phyloP scores from a whole-genome alignment of 2,329 filamentous ascomycete species.

The Epichloe typhina region DNA sequence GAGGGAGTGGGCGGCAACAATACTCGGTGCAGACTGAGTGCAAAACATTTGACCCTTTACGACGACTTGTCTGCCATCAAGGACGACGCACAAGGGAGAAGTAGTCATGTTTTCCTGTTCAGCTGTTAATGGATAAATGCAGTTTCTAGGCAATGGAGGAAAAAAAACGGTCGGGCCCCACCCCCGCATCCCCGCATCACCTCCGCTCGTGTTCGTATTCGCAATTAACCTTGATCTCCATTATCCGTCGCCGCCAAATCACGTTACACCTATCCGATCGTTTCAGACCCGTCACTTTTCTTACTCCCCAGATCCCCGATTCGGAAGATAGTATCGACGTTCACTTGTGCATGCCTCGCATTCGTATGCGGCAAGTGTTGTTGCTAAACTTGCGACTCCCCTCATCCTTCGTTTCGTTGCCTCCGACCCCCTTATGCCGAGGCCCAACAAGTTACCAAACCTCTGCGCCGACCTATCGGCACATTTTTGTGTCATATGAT shows the following conservation, averaged over 20 bases:
- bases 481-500: too few relatives aligned
- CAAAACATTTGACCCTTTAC: rapidly evolving
- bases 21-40: background rate
- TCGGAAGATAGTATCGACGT: too few relatives aligned
- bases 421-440: background rate
- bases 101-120: too few relatives aligned
- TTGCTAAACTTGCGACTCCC: background rate
- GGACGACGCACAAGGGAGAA: too few relatives aligned
- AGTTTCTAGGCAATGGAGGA: too few relatives aligned
- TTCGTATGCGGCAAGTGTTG: background rate
- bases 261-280: background rate
- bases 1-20: background rate
- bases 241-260: background rate
- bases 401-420: background rate
- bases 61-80: too few relatives aligned
- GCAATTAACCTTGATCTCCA: background rate
- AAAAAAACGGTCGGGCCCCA: background rate
- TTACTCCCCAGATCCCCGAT: too few relatives aligned
- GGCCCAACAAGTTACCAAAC: background rate
- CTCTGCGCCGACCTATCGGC: background rate
- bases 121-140: too few relatives aligned
- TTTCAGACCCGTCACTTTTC: background rate
- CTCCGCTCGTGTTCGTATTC: background rate
- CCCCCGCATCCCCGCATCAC: background rate
- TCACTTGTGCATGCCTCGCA: background rate